Evolutionary conservation across 257 asterid species (phyloP), one percentile per base, ranked within the genome.

Genomic region (Eustoma russellianum): DNA sequence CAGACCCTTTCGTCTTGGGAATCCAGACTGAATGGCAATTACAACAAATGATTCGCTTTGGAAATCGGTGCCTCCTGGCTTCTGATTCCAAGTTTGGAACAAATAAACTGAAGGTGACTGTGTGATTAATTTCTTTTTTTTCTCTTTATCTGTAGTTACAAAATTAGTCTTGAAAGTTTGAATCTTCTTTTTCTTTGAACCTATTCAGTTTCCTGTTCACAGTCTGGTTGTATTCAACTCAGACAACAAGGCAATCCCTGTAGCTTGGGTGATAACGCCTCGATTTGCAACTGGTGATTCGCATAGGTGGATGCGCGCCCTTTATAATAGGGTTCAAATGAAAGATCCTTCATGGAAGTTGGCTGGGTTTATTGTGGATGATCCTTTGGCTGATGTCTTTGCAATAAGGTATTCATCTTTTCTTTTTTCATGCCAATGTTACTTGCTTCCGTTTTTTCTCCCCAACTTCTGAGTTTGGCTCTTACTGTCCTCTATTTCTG

Each of bases 21-120:
- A 88, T 92, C 70, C 98, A 92, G 71, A 82, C 97, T 38, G 98
- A 92, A 56, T 92, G 98, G 97, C 98, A 92, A 76, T 75, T 92
- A 77, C 98, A 88, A 61, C 98, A 88, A 62, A 82, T 92, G 94
- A 92, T 92, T 70, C 83, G 79, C 46, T 92, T 85, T 53, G 97
- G 98, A 14, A 83, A 85, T 61, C 75, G 79, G 55, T 73, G 88
- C 73, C 90, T 92, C 16, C 47, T 92, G 75, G 88, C 83, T 49
- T 85, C 79, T 49, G 78, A 79, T 76, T 82, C 95, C 17, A 74
- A 70, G 57, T 80, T 87, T 70, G 97, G 97, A 66, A 77, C 86
- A n/a, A 82, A 88, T 72, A 92, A 85, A 77, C 70, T 92, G 52
- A 82, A 92, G 97, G 98, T 92, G 16, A 33, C 74, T 60, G 62